A percentile compares a stretch with the other conserved stretches of the same genome.
Conservation (phyloP, 2,329 filamentous ascomycete species). For the Botrytis hyacinthi region DNA sequence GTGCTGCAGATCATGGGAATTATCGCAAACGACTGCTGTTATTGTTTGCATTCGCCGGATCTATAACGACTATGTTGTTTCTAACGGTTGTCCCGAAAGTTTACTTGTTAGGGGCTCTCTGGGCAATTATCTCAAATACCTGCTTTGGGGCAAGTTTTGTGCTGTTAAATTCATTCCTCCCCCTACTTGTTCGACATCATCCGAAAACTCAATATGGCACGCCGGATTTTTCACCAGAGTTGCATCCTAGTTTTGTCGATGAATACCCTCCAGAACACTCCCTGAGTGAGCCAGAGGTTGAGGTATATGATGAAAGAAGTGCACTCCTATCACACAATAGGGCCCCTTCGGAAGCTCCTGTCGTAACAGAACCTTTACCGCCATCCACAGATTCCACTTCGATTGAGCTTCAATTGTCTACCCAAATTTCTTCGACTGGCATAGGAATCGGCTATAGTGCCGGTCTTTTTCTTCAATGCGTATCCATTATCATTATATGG, state of each 20-base stretch:
- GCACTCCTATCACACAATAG: conserved; percentile 43
- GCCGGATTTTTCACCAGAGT: conserved; percentile 32
- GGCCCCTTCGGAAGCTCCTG: conserved; percentile 17
- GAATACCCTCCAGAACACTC: conserved; percentile 25
- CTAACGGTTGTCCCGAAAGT: conserved; percentile 71
- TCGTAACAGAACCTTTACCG: conserved; percentile 35
- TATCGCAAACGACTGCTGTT: conserved; percentile 88
- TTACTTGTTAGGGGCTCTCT: conserved; percentile 76
- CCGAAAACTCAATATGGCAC: conserved; percentile 41
- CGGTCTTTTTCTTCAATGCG: conserved; percentile 77
- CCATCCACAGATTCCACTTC: conserved; percentile 53
- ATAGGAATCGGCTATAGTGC: conserved; percentile 93
- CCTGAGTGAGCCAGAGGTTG: conserved; percentile 19
- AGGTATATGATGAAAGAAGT: conserved; percentile 45
- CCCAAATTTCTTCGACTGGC: conserved; percentile 85
- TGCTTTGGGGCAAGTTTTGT: conserved; percentile 96
- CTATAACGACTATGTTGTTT: conserved; percentile 83
- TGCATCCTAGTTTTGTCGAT: conserved; percentile 28
- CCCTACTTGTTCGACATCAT: conserved; percentile 85
- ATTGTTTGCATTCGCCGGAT: conserved; percentile 78
- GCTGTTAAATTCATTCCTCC: conserved; percentile 90
- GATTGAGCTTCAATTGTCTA: conserved; percentile 75
- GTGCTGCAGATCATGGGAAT: conserved; percentile 88
- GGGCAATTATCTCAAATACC: conserved; percentile 89
- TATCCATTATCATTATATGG: conserved; percentile 75